phyloP scores from a whole-genome alignment of 306 rosid genomes.

The Begonia loranthoides region DNA sequence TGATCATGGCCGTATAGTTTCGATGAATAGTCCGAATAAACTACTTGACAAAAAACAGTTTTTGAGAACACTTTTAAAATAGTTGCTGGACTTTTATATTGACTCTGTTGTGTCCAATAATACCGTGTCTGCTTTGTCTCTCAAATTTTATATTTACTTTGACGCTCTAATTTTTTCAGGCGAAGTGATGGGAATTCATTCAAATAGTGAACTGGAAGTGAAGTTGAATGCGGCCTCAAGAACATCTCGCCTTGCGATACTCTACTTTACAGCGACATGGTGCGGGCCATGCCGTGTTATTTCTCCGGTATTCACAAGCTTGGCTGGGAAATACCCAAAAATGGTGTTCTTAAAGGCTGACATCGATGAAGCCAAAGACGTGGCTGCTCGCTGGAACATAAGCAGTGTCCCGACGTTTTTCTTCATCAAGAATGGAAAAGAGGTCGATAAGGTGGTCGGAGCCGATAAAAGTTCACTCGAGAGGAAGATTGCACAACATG shows the following conservation, averaged over 20 bases:
- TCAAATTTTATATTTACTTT: background rate
- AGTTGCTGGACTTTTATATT: too few relatives aligned
- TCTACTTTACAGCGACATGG: conserved; percentile 89
- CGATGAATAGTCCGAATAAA: too few relatives aligned
- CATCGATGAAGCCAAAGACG: conserved; percentile 63
- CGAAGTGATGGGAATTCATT: conserved; percentile 52
- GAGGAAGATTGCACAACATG: conserved; percentile 49
- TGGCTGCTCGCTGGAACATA: conserved; percentile 53
- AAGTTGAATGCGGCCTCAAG: conserved; percentile 59
- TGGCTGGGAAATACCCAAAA: conserved; percentile 62
- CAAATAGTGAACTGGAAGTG: conserved; percentile 38
- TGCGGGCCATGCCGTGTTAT: conserved; percentile 82
- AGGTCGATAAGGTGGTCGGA: conserved; percentile 56
- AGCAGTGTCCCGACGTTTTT: conserved; percentile 69
- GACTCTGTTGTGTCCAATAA: too few relatives aligned
- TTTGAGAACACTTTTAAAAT: too few relatives aligned
- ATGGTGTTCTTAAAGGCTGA: conserved; percentile 59
- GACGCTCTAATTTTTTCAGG: conserved; percentile 19
- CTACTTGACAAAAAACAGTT: too few relatives aligned
- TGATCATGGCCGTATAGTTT: too few relatives aligned
- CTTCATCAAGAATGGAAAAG: conserved; percentile 51
- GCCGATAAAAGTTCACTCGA: conserved; percentile 51
- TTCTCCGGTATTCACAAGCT: conserved; percentile 51
- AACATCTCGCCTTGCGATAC: conserved; percentile 47
- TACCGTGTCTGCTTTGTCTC: too few relatives aligned